phyloP scores from a whole-genome alignment of 176 grass and related monocot genomes.

The Bromus sterilis region DNA sequence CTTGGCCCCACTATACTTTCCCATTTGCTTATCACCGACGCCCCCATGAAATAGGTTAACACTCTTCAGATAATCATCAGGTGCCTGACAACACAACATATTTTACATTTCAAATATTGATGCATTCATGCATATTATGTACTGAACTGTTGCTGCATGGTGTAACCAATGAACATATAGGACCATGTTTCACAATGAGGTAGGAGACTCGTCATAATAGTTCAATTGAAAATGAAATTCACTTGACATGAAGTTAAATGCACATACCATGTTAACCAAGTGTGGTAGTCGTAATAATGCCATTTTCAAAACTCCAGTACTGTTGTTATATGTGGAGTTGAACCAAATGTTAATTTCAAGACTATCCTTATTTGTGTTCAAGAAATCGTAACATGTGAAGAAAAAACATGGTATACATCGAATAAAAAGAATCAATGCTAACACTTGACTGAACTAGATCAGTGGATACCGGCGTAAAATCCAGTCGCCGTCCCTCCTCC shows the following conservation, averaged over 20 bases:
- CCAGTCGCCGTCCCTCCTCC: constrained; percentile 48
- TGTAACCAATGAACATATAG: not conserved
- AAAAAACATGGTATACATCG: not conserved
- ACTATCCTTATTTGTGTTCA: no score
- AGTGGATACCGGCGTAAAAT: constrained; percentile 48
- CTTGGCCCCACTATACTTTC: no score
- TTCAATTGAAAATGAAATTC: not conserved
- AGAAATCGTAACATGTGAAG: no score
- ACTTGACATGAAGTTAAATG: not conserved
- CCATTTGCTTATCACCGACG: no score
- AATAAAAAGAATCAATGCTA: not conserved
- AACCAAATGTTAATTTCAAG: no score
- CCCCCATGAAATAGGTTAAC: no score
- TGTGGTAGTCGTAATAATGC: constrained; percentile 53
- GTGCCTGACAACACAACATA: no score
- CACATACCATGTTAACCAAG: constrained; percentile 53
- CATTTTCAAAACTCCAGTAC: constrained; percentile 1
- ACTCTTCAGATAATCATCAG: no score
- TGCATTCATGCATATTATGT: not conserved
- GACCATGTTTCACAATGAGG: not conserved
- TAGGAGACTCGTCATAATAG: not conserved
- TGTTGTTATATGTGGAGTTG: no score
- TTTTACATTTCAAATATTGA: not conserved
- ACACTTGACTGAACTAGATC: no score
- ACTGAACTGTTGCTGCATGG: not conserved